A percentile compares a stretch with the other conserved stretches of the same genome.
These are phyloP conservation scores for Cladosporium sp. DNA, from an alignment of 2,329 filamentous ascomycete genomes.

Conservation along the genomic window DNA sequence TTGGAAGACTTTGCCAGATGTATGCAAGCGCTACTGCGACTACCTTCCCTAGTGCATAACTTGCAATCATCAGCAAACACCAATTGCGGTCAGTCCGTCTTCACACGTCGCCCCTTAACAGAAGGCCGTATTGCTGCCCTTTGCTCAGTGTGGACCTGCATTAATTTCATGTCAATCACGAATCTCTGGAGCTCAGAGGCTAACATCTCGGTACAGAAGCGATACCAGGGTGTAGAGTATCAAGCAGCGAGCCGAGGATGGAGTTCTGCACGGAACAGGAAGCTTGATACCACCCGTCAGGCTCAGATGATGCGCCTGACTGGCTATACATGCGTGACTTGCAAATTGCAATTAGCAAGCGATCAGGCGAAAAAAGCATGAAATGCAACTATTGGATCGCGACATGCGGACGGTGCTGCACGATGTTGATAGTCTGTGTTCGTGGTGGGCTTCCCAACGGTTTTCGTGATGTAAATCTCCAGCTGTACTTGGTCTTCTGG, in stretches of 20 bases:
- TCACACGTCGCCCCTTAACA: background rate
- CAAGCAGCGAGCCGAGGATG: constrained; percentile 2
- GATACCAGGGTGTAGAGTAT: background rate
- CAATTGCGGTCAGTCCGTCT: background rate
- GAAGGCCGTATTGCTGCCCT: background rate
- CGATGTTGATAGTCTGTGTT: background rate
- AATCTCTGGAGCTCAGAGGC: background rate
- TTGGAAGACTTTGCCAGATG: background rate
- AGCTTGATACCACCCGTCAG: background rate
- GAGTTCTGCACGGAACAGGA: background rate
- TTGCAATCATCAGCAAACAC: constrained; percentile 3
- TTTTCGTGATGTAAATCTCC: background rate
- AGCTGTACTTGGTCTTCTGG: background rate
- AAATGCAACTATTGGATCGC: constrained; percentile 1
- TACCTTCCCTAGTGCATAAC: background rate
- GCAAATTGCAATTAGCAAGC: constrained; percentile 7
- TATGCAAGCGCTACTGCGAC: constrained; percentile 4
- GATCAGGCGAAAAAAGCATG: background rate
- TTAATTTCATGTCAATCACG: background rate
- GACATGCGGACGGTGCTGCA: background rate
- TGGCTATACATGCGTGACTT: constrained; percentile 7
- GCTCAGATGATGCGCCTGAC: background rate
- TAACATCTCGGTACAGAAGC: background rate
- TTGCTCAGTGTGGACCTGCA: constrained; percentile 5
- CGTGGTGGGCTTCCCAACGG: background rate